A percentile compares a stretch with the other conserved stretches of the same genome.
These are phyloP conservation scores for Ceratocystis huliohia DNA, from an alignment of 2,329 filamentous ascomycete genomes.

Conservation along the genomic window DNA sequence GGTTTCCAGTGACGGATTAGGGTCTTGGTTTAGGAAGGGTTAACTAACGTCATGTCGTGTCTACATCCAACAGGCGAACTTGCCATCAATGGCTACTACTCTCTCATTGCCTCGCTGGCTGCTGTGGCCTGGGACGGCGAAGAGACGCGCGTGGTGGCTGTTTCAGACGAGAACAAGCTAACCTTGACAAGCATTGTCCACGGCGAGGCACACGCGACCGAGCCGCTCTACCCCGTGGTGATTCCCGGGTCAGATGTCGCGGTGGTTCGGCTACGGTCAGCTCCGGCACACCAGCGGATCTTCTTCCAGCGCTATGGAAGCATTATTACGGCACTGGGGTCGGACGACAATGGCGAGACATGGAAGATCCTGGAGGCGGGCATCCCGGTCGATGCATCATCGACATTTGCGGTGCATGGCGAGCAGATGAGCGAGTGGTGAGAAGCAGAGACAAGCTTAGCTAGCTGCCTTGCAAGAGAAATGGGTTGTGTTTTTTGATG, in stretches of 20 bases:
- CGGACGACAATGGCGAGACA: conserved; percentile 20
- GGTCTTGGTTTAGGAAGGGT: background rate
- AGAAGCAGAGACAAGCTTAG: background rate
- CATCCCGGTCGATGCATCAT: conserved; percentile 20
- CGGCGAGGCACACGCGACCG: conserved; percentile 18
- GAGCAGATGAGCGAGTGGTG: conserved; percentile 21
- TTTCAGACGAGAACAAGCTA: conserved; percentile 19
- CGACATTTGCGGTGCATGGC: conserved; percentile 18
- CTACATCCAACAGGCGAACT: conserved; percentile 15
- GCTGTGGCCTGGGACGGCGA: conserved; percentile 19
- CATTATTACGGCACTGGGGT: conserved; percentile 19
- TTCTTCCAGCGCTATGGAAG: conserved; percentile 21
- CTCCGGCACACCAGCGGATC: conserved; percentile 18
- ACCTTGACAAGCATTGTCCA: conserved; percentile 18
- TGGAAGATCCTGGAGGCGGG: conserved; percentile 19
- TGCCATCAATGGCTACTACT: conserved; percentile 20
- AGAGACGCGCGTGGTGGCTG: conserved; percentile 19
- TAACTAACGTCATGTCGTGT: background rate
- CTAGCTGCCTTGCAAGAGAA: background rate
- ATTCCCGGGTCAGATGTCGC: conserved; percentile 20
- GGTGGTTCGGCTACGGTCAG: conserved; percentile 15
- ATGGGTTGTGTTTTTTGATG: background rate
- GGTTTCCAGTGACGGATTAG: background rate
- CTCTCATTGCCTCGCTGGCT: conserved; percentile 18
- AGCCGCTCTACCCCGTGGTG: conserved; percentile 19